Evolutionary conservation across 139 green algal genomes (phyloP).

Genomic region (Closterium sp.): DNA sequence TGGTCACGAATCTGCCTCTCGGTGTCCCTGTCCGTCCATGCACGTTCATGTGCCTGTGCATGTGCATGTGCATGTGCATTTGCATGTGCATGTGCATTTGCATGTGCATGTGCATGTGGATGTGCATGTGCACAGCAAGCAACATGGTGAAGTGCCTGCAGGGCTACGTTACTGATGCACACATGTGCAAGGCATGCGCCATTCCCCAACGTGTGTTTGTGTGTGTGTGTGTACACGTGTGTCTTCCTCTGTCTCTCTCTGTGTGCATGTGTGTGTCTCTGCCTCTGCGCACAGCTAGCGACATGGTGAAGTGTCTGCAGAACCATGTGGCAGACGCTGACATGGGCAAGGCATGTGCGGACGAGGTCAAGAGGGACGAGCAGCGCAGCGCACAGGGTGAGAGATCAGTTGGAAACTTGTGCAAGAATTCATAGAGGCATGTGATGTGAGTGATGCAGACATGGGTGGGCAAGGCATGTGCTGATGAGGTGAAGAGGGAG

Average conservation of each 20-base stretch:
- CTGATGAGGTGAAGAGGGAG: conserved; percentile 64
- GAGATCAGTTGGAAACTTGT: no score
- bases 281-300: conserved; percentile 43
- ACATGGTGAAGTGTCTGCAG: conserved; percentile 73
- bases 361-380: conserved; percentile 71
- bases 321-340: conserved; percentile 65
- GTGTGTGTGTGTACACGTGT: background rate
- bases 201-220: no score
- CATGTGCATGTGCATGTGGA: background rate
- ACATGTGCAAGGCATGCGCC: no score
- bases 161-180: no score
- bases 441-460: conserved; percentile 63
- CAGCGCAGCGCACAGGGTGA: conserved; percentile 46
- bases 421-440: no score
- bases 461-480: conserved; percentile 74
- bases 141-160: background rate
- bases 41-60: no score
- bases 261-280: background rate
- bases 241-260: background rate
- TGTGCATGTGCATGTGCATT: no score
- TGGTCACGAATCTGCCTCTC: no score
- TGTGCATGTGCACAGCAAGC: background rate
- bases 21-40: no score
- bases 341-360: conserved; percentile 71
- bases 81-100: background rate